Evolutionary conservation across 495 filamentous ascomycete genomes (phyloP).

Genomic region (Neurospora terricola): DNA sequence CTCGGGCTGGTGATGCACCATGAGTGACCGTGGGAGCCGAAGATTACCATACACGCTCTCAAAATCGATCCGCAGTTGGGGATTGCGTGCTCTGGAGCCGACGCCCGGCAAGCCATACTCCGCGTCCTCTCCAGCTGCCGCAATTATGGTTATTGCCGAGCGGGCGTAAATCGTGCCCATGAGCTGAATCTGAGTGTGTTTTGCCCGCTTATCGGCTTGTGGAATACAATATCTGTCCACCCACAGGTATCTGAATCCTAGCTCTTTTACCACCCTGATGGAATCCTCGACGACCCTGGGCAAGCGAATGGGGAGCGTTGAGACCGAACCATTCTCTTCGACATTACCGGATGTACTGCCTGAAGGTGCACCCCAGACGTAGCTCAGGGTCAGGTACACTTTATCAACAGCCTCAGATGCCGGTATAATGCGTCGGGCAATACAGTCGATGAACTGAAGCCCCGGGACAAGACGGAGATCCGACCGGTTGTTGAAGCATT

Average conservation of each 20-base stretch:
- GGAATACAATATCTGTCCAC: slow-evolving; percentile 21
- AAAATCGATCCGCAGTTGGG: background rate
- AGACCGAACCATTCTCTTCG: background rate
- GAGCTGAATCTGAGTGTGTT: slow-evolving; percentile 15
- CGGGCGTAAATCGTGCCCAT: slow-evolving; percentile 24
- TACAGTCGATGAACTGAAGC: background rate
- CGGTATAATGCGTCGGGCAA: background rate
- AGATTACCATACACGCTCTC: background rate
- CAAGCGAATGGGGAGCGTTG: background rate
- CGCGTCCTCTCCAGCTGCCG: slow-evolving; percentile 18
- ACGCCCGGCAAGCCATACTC: slow-evolving; percentile 24
- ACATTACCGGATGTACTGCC: background rate
- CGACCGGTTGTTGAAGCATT: background rate
- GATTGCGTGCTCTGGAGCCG: background rate
- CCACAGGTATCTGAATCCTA: slow-evolving; percentile 22
- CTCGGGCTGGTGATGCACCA: background rate
- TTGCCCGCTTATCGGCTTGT: slow-evolving; percentile 4
- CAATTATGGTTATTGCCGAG: slow-evolving; percentile 19
- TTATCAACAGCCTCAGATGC: background rate
- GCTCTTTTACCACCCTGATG: slow-evolving; percentile 9
- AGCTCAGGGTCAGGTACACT: background rate
- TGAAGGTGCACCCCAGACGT: background rate
- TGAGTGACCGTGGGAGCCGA: background rate
- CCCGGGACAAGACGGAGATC: fast-evolving
- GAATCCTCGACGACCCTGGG: slow-evolving; percentile 17